A percentile compares a stretch with the other conserved stretches of the same genome.
phyloP scores from a whole-genome alignment of 2,329 filamentous ascomycete species.

The Penicillium sp. region DNA sequence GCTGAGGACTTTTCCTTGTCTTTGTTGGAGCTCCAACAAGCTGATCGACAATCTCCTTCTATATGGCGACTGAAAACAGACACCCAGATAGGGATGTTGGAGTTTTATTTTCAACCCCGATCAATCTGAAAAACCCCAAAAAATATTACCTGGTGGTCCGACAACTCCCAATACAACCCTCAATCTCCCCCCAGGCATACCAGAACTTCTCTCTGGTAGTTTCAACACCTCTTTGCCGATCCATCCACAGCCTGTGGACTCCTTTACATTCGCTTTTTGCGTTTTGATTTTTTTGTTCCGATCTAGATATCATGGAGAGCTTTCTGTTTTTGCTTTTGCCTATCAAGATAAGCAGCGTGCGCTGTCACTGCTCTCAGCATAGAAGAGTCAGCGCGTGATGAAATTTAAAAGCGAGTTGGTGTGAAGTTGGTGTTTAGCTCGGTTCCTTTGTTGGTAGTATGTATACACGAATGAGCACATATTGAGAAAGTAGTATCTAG shows the following conservation, averaged over 20 bases:
- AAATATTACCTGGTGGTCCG: not conserved
- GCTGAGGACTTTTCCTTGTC: slow-evolving; percentile 7
- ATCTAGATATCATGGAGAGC: slow-evolving; percentile 20
- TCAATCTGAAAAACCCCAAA: not conserved
- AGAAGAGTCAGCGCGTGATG: slow-evolving; percentile 12
- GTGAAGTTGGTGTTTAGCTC: slow-evolving; percentile 13
- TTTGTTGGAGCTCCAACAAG: not conserved
- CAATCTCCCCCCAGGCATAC: slow-evolving; percentile 1
- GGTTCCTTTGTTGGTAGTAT: slow-evolving; percentile 9
- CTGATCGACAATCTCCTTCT: not conserved
- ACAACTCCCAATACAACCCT: slow-evolving; percentile 1
- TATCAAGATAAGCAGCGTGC: slow-evolving; percentile 9
- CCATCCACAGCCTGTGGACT: slow-evolving; percentile 10
- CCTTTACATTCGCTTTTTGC: slow-evolving; percentile 8
- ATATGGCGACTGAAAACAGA: not conserved
- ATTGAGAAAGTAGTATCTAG: slow-evolving; percentile 7
- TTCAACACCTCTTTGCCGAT: slow-evolving; percentile 15
- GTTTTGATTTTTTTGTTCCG: slow-evolving; percentile 6
- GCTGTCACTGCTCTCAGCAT: slow-evolving; percentile 10
- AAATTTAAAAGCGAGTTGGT: slow-evolving; percentile 16
- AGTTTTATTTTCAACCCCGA: not conserved
- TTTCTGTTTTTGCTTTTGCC: slow-evolving; percentile 11
- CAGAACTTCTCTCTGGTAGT: slow-evolving; percentile 5
- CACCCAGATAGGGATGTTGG: not conserved
- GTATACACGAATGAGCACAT: slow-evolving; percentile 16